Conservation (phyloP, 2,329 filamentous ascomycete genomes). For the Xylariaceae sp. region DNA sequence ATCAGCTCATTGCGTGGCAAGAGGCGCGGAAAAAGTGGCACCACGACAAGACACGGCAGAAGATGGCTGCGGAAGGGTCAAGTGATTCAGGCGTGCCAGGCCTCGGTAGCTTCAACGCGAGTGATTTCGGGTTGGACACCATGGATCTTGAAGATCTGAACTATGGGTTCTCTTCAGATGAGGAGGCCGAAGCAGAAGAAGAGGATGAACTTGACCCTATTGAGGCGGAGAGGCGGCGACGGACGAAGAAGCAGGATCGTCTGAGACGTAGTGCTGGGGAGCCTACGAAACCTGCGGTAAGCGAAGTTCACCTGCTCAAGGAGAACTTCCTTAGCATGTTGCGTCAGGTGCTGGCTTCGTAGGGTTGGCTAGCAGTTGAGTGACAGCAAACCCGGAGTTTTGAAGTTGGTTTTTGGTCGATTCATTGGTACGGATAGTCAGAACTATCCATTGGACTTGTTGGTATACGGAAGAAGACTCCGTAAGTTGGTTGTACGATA, state of each 20-base stretch:
- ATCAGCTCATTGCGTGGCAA: conserved; percentile 86
- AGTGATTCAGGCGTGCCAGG: conserved; percentile 47
- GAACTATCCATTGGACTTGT: too few species aligned
- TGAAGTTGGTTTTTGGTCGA: neutral
- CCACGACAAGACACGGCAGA: conserved; percentile 93
- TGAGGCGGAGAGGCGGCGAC: conserved; percentile 72
- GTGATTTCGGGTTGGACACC: conserved; percentile 85
- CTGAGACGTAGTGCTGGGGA: conserved; percentile 77
- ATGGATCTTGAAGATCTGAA: conserved; percentile 82
- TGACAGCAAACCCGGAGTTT: neutral
- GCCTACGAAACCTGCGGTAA: conserved; percentile 72
- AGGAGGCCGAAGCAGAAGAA: conserved; percentile 61
- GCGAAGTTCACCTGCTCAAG: conserved; percentile 72
- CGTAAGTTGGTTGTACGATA: too few species aligned
- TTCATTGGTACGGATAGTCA: neutral
- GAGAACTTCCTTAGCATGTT: conserved; percentile 79
- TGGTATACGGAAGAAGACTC: too few species aligned
- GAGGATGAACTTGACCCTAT: conserved; percentile 84
- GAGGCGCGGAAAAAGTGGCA: conserved; percentile 97
- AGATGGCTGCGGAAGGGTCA: conserved; percentile 86
- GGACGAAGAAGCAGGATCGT: conserved; percentile 72
- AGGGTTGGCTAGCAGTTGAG: conserved; percentile 23
- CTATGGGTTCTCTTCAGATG: conserved; percentile 67
- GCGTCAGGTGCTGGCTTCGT: conserved; percentile 73
- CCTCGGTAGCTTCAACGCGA: conserved; percentile 60